Conservation (phyloP, 352 stramenopile genomes). For the Poterioochromonas sp. region DNA sequence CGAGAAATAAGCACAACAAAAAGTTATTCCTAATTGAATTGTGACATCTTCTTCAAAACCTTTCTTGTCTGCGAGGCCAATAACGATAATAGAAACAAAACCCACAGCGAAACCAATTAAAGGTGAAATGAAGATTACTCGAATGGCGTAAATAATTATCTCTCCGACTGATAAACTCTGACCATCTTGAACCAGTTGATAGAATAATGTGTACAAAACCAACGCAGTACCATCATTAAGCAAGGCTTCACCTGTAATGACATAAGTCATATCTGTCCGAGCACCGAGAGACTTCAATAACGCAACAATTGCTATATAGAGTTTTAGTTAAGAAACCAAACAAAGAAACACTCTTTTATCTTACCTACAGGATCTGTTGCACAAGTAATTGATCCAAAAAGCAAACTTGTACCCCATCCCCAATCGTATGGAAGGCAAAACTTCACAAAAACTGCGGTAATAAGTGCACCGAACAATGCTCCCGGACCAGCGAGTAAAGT, state of each 20-base stretch:
- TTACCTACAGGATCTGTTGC: neutral
- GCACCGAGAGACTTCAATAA: slow-evolving; percentile 50
- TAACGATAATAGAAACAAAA: neutral
- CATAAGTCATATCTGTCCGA: slow-evolving; percentile 43
- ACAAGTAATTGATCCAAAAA: neutral
- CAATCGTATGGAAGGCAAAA: slow-evolving; percentile 52
- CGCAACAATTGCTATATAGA: slow-evolving; percentile 52
- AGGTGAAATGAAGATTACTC: neutral
- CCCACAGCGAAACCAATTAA: slow-evolving; percentile 29
- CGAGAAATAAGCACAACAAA: slow-evolving; percentile 28
- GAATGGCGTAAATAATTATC: slow-evolving; percentile 10
- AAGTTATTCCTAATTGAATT: slow-evolving; percentile 22
- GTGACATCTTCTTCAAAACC: slow-evolving; percentile 6
- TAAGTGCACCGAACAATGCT: slow-evolving; percentile 46
- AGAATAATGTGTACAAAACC: slow-evolving; percentile 55
- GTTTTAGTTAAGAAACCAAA: slow-evolving; percentile 47
- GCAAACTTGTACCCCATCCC: slow-evolving; percentile 34
- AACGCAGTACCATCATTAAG: slow-evolving; percentile 56
- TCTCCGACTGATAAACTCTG: neutral
- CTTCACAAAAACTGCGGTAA: slow-evolving; percentile 45
- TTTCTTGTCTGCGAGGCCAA: neutral
- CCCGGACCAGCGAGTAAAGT: slow-evolving; percentile 44
- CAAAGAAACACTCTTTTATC: neutral
- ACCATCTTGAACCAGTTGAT: neutral
- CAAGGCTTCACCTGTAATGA: slow-evolving; percentile 52